Evolutionary conservation across 1,139 yeast genomes (phyloP), one percentile per base, ranked within the genome.

Genomic region (Tardiomyces depauwii): DNA sequence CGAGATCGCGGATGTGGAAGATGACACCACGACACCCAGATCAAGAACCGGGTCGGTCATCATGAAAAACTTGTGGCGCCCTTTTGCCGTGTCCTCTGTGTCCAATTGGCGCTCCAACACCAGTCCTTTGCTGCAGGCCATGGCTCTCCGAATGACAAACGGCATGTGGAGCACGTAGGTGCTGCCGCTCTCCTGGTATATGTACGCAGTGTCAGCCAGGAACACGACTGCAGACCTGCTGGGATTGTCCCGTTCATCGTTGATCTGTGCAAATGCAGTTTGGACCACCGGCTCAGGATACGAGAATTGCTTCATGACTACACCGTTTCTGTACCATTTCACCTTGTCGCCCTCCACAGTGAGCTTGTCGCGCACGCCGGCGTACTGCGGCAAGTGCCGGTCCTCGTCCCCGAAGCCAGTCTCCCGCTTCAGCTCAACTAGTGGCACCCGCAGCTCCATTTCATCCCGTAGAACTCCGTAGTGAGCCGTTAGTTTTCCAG

Each of bases 41-140:
- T 84, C 89, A 2, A 77, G 77, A 43, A 81, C 66, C 1, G 94
- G 89, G 55, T 82, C 89, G 0, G 76, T 72, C 52, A 85, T 63
- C 0, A 87, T 74, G 49, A 82, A 66, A 54, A 84, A 78, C 44
- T 73, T 71, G 2, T 78, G 55, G 2, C 43, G 44, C 43, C 36
- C 16, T 42, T 32, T 48, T 44, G 42, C 33, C 43, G 33, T 42
- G 6, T n/a, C 39, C 6, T 9, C 39, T 5, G 19, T 4, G 21
- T 19, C 14, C 71, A 73, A 30, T 30, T 30, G 36, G 41, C 77
- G 68, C 55, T 81, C 84, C 23, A 82, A 58, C 0, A 82, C 61
- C n/a, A 83, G 56, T 0, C 95, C 95, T 19, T 72, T 71, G 42
- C 77, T 80, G 53, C 77, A 80, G 0, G 80, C 71, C 46, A 80